Evolutionary conservation across 805 yeast genomes (phyloP), one percentile per base, ranked within the genome.

Genomic region (Wickerhamiella qilinensis): DNA sequence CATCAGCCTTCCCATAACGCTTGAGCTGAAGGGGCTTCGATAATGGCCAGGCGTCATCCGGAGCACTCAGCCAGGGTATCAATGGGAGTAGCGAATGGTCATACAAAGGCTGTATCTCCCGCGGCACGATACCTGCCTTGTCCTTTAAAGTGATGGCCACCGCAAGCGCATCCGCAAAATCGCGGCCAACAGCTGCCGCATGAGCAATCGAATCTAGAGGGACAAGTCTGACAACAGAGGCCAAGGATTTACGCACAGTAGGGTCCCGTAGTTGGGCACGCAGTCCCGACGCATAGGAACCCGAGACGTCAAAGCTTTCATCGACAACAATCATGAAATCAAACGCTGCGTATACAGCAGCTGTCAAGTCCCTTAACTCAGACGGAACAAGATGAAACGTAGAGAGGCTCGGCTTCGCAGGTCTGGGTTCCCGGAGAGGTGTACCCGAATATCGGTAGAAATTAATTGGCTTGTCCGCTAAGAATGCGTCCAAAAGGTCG

Each of bases 191-290:
- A 41, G 68, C 51, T 44, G 73, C 71, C 44, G 84, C 75, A 54
- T 88, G 97, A 49, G 88, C 95, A 20, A 83, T 73, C 2, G 93
- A 77, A 49, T 82, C 77, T 41, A 77, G 70, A 2, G 94, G 78
- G 3, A 83, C 73, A 19, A 88, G 60, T 28, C 88, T 61, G 20
- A 88, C 51, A 3, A 82, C 60, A 8, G 83, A 77, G 0, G 79
- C 69, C 8, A 38, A 43, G 1, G 50, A 35, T 39, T 46, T 24
- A 35, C 46, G 40, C 33, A 33, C 44, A 35, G 39, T 35, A 35
- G 44, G 49, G 44, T 40, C 66, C 40, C 38, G 56, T 35, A 50
- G 55, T 40, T 49, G 52, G 29, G 46, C 41, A 11, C 52, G 45
- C 19, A 48, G 38, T 2, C 50, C 49, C 36, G 53, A 43, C 49